Conservation (phyloP, 2,329 filamentous ascomycete species). For the Rutstroemia sp. region DNA sequence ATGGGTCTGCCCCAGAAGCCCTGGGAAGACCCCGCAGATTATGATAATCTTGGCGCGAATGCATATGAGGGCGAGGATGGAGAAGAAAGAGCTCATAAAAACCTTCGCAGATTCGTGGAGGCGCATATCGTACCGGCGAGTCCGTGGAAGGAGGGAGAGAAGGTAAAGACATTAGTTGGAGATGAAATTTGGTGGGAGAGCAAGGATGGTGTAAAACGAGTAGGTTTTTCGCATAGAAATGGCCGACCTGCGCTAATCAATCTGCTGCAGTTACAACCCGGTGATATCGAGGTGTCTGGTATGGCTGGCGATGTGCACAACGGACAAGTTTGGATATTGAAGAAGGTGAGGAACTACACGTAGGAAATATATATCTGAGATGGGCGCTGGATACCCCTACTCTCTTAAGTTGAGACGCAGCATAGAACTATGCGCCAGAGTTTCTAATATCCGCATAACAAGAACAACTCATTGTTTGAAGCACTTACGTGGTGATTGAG, state of each 20-base stretch:
- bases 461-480: no score
- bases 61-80: slow-evolving; percentile 73
- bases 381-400: no score
- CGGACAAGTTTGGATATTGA: slow-evolving; percentile 64
- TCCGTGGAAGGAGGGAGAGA: slow-evolving; percentile 66
- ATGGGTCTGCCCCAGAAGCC: slow-evolving; percentile 75
- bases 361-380: slow-evolving; percentile 7
- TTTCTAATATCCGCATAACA: no score
- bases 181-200: slow-evolving; percentile 76
- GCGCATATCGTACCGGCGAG: slow-evolving; percentile 70
- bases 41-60: slow-evolving; percentile 54
- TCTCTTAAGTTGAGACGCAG: no score
- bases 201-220: slow-evolving; percentile 57
- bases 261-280: slow-evolving; percentile 62
- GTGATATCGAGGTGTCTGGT: slow-evolving; percentile 66
- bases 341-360: slow-evolving; percentile 40
- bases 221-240: slow-evolving; percentile 36
- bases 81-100: slow-evolving; percentile 66
- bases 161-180: slow-evolving; percentile 60
- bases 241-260: neutral
- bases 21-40: slow-evolving; percentile 74
- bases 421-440: no score
- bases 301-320: slow-evolving; percentile 74
- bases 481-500: no score
- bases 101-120: slow-evolving; percentile 75